Conservation (phyloP, 352 stramenopile species). For the Phytophthora pisi region DNA sequence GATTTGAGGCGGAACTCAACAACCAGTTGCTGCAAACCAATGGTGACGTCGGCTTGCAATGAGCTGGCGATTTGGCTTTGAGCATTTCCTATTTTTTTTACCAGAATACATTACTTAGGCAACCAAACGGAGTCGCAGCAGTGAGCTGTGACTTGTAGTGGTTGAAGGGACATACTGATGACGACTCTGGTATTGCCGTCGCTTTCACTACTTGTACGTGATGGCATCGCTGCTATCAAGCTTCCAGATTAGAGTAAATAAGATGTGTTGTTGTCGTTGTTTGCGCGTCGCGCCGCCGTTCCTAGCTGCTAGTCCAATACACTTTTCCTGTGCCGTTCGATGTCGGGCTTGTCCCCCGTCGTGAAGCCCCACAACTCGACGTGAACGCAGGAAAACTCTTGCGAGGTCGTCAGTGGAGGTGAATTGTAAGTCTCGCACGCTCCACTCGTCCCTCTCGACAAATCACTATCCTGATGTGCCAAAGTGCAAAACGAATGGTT, state of each 20-base stretch:
- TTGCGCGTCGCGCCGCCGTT: slow-evolving; percentile 11
- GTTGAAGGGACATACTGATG: slow-evolving; percentile 1
- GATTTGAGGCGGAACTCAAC: slow-evolving; percentile 40
- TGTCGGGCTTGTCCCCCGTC: slow-evolving; percentile 51
- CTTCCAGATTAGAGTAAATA: slow-evolving; percentile 41
- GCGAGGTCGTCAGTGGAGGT: slow-evolving; percentile 72
- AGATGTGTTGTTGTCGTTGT: slow-evolving; percentile 23
- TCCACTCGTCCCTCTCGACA: slow-evolving; percentile 83
- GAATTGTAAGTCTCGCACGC: slow-evolving; percentile 90
- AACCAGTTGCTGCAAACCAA: slow-evolving; percentile 34
- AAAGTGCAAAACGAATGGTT: slow-evolving; percentile 5
- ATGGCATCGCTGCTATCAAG: slow-evolving; percentile 17
- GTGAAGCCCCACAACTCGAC: slow-evolving; percentile 90
- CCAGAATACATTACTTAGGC: slow-evolving; percentile 20
- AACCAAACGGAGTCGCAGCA: slow-evolving; percentile 1
- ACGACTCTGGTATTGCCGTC: neutral
- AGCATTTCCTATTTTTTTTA: slow-evolving; percentile 2
- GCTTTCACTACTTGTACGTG: slow-evolving; percentile 15
- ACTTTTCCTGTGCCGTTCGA: slow-evolving; percentile 62
- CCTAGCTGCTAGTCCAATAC: slow-evolving; percentile 63
- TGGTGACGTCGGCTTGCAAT: slow-evolving; percentile 3
- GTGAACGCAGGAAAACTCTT: slow-evolving; percentile 82
- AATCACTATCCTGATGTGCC: slow-evolving; percentile 73
- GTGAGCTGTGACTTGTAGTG: neutral
- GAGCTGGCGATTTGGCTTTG: no score